Evolutionary conservation across 176 grass and related monocot genomes (phyloP).

Genomic region (Musa schizocarpa): DNA sequence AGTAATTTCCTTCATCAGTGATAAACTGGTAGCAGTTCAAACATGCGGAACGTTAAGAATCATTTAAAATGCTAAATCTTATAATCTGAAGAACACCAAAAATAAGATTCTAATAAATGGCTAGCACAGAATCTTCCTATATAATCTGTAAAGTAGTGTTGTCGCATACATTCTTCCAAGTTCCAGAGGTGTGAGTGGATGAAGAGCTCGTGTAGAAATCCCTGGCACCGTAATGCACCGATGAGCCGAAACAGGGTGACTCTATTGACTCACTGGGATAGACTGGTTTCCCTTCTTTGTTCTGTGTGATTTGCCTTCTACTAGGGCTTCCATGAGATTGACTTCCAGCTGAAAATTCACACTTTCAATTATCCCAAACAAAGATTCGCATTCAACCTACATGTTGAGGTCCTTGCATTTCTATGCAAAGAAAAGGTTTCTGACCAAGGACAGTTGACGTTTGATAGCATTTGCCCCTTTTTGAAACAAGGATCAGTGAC

Average conservation of each 20-base stretch:
- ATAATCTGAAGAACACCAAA: neutral
- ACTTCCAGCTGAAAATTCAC: too few species aligned
- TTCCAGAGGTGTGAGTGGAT: slow-evolving; percentile 36
- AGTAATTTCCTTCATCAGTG: slow-evolving; percentile 23
- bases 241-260: slow-evolving; percentile 73
- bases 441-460: too few species aligned
- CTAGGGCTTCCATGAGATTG: too few species aligned
- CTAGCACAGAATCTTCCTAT: neutral
- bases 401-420: too few species aligned
- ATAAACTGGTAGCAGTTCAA: slow-evolving; percentile 35
- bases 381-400: too few species aligned
- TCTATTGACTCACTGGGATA: slow-evolving; percentile 33
- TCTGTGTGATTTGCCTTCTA: slow-evolving; percentile 13
- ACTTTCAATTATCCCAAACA: too few species aligned
- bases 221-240: slow-evolving; percentile 79
- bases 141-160: neutral
- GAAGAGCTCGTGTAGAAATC: slow-evolving; percentile 68
- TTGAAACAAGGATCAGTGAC: too few species aligned
- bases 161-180: slow-evolving; percentile 25
- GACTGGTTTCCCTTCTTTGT: slow-evolving; percentile 48
- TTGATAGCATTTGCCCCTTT: too few species aligned
- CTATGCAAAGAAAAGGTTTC: too few species aligned
- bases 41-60: neutral
- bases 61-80: neutral
- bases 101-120: slow-evolving; percentile 19